Percentiles rank a stretch among this genome's conserved stretches.
phyloP scores from a whole-genome alignment of 345 rosid species.

The Sisymbrium irio region DNA sequence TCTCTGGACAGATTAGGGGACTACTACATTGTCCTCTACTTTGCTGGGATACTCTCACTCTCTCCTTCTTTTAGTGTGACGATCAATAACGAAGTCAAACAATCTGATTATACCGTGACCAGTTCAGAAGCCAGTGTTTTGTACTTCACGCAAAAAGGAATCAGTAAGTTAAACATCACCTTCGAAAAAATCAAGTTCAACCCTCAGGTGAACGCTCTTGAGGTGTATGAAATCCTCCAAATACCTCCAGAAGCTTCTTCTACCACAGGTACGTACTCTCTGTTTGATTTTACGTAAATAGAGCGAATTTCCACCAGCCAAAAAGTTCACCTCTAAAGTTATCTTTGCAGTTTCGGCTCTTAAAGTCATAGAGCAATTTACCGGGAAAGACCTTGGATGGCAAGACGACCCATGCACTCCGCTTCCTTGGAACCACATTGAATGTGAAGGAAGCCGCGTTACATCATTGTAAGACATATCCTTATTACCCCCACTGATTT shows the following conservation, averaged over 20 bases:
- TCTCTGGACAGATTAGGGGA: slow-evolving; percentile 46
- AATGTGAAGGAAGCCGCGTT: slow-evolving; percentile 72
- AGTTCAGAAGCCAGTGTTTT: slow-evolving; percentile 50
- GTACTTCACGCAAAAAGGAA: slow-evolving; percentile 44
- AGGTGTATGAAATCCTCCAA: slow-evolving; percentile 62
- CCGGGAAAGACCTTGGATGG: slow-evolving; percentile 80
- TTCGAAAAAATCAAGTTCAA: slow-evolving; percentile 48
- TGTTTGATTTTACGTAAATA: background rate
- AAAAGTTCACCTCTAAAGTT: slow-evolving; percentile 5
- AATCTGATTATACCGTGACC: slow-evolving; percentile 49
- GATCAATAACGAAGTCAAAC: slow-evolving; percentile 54
- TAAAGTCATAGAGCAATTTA: slow-evolving; percentile 76
- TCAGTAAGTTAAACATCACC: slow-evolving; percentile 57
- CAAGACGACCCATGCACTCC: slow-evolving; percentile 95
- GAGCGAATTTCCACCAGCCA: slow-evolving; percentile 8
- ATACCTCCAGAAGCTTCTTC: slow-evolving; percentile 75
- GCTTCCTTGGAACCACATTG: slow-evolving; percentile 58
- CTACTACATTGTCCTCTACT: slow-evolving; percentile 73
- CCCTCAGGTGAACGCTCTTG: slow-evolving; percentile 76
- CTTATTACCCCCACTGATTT: background rate
- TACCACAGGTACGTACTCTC: slow-evolving; percentile 72
- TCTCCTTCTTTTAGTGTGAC: slow-evolving; percentile 64
- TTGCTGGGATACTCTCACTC: slow-evolving; percentile 73
- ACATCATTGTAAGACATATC: slow-evolving; percentile 60
- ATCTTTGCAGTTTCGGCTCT: slow-evolving; percentile 77